Percentiles rank a stretch among this genome's conserved stretches.
phyloP scores from a whole-genome alignment of 2,329 filamentous ascomycete species.

The Penicillium sp. region DNA sequence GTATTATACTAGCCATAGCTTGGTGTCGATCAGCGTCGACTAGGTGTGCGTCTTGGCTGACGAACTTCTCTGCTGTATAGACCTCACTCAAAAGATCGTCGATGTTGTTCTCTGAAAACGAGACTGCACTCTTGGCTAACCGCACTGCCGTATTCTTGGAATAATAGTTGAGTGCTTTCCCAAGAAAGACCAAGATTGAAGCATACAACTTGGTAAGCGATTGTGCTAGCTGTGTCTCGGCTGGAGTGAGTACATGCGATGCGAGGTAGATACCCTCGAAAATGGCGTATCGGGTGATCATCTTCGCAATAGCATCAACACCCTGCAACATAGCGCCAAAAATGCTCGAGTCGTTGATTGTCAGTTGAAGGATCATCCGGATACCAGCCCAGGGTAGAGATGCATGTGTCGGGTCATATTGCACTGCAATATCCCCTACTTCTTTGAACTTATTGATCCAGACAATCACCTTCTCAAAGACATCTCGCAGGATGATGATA shows the following conservation, averaged over 20 bases:
- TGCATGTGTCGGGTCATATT: not conserved
- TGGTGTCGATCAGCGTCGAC: not conserved
- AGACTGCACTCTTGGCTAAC: not conserved
- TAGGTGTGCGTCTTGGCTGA: not conserved
- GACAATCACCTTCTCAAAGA: not conserved
- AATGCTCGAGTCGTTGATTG: not conserved
- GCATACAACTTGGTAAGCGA: not conserved
- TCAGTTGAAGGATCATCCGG: constrained; percentile 1
- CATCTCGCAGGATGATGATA: not conserved
- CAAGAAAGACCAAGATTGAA: not conserved
- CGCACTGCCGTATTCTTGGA: not conserved
- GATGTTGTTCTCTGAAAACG: not conserved
- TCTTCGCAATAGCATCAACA: not conserved
- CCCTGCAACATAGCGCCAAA: constrained; percentile 1
- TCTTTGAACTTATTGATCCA: not conserved
- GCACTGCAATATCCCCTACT: not conserved
- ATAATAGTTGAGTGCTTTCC: not conserved
- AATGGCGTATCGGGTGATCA: not conserved
- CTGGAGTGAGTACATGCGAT: not conserved
- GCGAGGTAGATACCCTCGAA: not conserved
- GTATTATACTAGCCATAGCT: not conserved
- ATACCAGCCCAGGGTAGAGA: not conserved
- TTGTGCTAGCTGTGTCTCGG: not conserved
- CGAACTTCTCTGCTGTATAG: not conserved
- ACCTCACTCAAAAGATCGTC: not conserved